Percentiles rank a stretch among this genome's conserved stretches.
phyloP scores from a whole-genome alignment of 805 yeast genomes.

The Lipomyces japonicus region DNA sequence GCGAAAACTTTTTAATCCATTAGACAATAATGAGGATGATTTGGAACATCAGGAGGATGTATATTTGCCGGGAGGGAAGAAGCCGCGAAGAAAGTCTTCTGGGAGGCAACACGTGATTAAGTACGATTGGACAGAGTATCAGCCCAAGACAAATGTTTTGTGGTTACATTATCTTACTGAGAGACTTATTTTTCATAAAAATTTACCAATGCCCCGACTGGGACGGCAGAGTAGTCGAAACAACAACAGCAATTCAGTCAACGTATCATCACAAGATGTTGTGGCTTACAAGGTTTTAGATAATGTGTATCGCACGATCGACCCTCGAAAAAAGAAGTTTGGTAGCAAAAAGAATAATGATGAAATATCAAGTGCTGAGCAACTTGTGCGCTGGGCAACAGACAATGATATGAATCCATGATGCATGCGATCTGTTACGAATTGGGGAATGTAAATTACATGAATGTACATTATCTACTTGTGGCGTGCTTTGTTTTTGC shows the following conservation, averaged over 20 bases:
- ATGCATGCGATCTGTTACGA: too few species aligned
- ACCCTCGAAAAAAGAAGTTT: constrained; percentile 23
- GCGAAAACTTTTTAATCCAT: constrained; percentile 35
- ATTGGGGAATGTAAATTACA: too few species aligned
- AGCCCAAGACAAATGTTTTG: constrained; percentile 52
- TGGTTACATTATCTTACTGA: constrained; percentile 65
- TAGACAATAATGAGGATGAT: neutral
- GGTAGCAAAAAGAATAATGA: too few species aligned
- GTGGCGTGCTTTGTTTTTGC: too few species aligned
- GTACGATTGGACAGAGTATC: constrained; percentile 48
- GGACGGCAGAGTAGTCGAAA: constrained; percentile 1
- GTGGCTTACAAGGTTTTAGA: constrained; percentile 21
- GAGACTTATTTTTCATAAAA: constrained; percentile 46
- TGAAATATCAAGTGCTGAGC: constrained; percentile 12
- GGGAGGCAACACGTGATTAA: constrained; percentile 5
- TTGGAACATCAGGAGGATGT: constrained; percentile 45
- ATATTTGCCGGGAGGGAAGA: constrained; percentile 59
- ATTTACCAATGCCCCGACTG: constrained; percentile 26
- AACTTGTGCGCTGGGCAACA: constrained; percentile 13
- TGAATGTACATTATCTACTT: too few species aligned
- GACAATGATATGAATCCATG: constrained; percentile 12
- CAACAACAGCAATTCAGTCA: neutral
- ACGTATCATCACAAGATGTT: constrained; percentile 8
- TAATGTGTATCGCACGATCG: constrained; percentile 12
- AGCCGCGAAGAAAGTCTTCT: constrained; percentile 26